Evolutionary conservation across 2,329 filamentous ascomycete genomes (phyloP), one percentile per base, ranked within the genome.

Genomic region (Sodiomyces alkalinus): DNA sequence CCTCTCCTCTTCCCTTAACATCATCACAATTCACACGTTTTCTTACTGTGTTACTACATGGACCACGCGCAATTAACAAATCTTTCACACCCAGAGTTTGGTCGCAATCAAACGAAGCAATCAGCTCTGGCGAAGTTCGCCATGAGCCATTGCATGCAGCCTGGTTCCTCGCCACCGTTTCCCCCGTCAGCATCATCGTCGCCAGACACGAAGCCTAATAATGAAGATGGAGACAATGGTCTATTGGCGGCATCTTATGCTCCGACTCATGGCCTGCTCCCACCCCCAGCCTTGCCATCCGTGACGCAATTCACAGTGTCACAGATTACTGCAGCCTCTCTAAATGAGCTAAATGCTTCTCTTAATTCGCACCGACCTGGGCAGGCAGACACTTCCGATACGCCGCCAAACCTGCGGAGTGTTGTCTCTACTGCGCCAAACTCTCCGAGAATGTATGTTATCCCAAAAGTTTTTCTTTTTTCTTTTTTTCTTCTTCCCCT

Each of bases 341-440:
- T 62, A 37, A 55, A 58, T 37, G 53, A 60, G 34, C 42, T 56
- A 38, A 57, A 58, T 29, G 37, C 38, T 29, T 35, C 33, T 25
- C 30, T 39, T 17, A 33, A n/a, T n/a, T n/a, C n/a, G n/a, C n/a
- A n/a, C n/a, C n/a, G n/a, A n/a, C n/a, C n/a, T n/a, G n/a, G n/a
- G n/a, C n/a, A n/a, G n/a, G n/a, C n/a, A n/a, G 33, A 33, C 16
- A 26, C 42, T 43, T 36, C 47, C 20, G 64, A 66, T 29, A 66
- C 68, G 39, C 68, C 67, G 24, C 62, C 65, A 13, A 63, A 67
- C 39, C 58, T 64, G 30, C 60, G 63, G 36, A 73, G 68, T 44
- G 57, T 68, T 33, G 60, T 60, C 11, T 73, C 68, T 6, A 73
- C 68, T 21, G 67, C 68, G 10, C 65, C 68, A 21, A 63, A 53